Percentiles rank a stretch among this genome's conserved stretches.
Evolutionary conservation across 345 rosid genomes (phyloP).

Genomic region (Reutealis trisperma): DNA sequence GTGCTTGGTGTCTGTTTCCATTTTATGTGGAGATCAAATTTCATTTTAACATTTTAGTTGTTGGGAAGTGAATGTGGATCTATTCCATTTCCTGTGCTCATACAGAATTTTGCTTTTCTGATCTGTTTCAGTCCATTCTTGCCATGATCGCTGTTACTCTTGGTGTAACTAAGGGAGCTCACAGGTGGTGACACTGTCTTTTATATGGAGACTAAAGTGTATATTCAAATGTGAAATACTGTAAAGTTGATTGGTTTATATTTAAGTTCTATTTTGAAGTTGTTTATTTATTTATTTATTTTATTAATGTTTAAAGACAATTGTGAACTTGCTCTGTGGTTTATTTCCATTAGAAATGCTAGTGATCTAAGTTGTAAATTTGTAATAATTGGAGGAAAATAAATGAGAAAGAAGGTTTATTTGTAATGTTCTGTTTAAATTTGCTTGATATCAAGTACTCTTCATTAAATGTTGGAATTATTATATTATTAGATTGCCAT

Average conservation of each 20-base stretch:
- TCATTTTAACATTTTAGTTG: background rate
- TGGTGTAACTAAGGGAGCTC: slow-evolving; percentile 53
- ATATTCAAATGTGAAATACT: slow-evolving; percentile 2
- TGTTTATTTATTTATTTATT: no score
- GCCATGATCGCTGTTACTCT: slow-evolving; percentile 58
- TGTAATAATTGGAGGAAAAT: background rate
- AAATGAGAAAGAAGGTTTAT: background rate
- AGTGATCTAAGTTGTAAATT: background rate
- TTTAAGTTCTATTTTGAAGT: background rate
- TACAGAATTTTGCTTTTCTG: background rate
- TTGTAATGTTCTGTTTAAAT: no score
- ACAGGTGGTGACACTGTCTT: slow-evolving; percentile 42
- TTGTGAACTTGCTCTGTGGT: background rate
- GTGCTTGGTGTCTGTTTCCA: background rate
- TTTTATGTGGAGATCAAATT: no score
- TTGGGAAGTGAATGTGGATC: background rate
- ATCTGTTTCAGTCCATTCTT: slow-evolving; percentile 50
- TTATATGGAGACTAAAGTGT: background rate
- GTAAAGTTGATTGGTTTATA: slow-evolving; percentile 5
- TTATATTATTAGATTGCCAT: no score
- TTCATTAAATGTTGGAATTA: no score
- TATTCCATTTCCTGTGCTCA: background rate
- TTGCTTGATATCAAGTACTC: no score
- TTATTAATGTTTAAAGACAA: slow-evolving; percentile 2
- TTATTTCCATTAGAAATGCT: background rate